Evolutionary conservation across 2,329 filamentous ascomycete species (phyloP), one percentile per base, ranked within the genome.

Genomic region (Colletotrichum tofieldiae): DNA sequence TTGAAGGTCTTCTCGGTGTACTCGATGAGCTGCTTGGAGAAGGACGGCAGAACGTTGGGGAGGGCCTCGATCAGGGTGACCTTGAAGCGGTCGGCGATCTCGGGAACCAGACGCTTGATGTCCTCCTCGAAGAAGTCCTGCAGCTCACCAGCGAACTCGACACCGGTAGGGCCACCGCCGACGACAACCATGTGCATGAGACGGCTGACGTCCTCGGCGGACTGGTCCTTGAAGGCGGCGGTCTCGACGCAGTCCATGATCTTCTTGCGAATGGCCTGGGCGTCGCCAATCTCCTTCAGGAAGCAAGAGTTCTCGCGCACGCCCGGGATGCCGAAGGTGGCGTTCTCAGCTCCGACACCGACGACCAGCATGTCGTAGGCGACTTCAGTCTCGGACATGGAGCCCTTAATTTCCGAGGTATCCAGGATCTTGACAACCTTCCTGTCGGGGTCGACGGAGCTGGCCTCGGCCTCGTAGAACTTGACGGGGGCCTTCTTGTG

Each of bases 181-280:
- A 95, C 93, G 56, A 95, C 96, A 67, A 99, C 96, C 95, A 98
- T 98, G 89, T 98, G 96, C 82, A 99, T 89, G 78, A 99, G 91
- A 77, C 96, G 94, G 86, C 97, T 93, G 81, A 97, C 87, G 85
- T 99, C 97, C 76, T 96, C 94, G 20, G 90, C 86, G 47, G 90
- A 88, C 86, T 99, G 96, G 81, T 95, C 96, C 90, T 98, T 98
- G 92, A 99, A 98, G 74, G 94, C 96, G 64, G 96, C 96, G 45
- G 96, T 98, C 87, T 99, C 96, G 77, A 98, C 95, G 83, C 96
- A 99, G 86, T 99, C 96, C 96, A 99, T 99, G 84, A 99, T 98
- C 85, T 94, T 95, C 89, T 96, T 98, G 81, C 96, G 94, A 81
- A 99, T 99, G 80, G 91, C 90, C 85, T 99, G 96, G 70, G 96